phyloP scores from a whole-genome alignment of 441 rosid species.

The Eugenia klotzschiana region DNA sequence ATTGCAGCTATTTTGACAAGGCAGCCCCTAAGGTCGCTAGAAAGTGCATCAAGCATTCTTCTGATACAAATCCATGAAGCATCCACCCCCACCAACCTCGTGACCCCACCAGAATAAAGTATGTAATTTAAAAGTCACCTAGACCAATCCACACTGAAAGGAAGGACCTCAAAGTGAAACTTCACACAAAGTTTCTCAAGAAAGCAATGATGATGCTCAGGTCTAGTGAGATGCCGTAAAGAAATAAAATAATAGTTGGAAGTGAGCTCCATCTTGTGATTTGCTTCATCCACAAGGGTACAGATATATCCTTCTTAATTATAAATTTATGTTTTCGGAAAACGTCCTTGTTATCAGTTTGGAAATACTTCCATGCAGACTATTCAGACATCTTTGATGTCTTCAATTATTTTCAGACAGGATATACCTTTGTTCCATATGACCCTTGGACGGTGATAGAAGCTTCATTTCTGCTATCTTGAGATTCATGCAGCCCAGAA shows the following conservation, averaged over 20 bases:
- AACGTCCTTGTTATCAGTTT: not conserved
- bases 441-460: constrained; percentile 71
- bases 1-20: not conserved
- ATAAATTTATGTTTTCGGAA: too few relatives aligned
- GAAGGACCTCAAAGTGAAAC: not conserved
- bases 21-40: not conserved
- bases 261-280: not conserved
- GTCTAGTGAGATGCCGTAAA: not conserved
- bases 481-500: constrained; percentile 12
- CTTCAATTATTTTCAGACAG: not conserved
- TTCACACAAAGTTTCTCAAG: not conserved
- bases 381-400: not conserved
- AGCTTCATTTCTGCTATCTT: constrained; percentile 43
- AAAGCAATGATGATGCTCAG: not conserved
- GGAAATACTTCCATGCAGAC: not conserved
- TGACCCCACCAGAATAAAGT: not conserved
- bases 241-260: not conserved
- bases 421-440: constrained; percentile 78
- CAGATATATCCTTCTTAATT: not conserved
- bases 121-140: not conserved
- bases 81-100: not conserved
- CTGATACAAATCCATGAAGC: not conserved
- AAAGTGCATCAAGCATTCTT: not conserved
- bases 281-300: not conserved
- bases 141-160: not conserved